These are phyloP conservation scores for Beauveria pseudobassiana DNA, from an alignment of 2,329 filamentous ascomycete genomes.

Conservation along the genomic window DNA sequence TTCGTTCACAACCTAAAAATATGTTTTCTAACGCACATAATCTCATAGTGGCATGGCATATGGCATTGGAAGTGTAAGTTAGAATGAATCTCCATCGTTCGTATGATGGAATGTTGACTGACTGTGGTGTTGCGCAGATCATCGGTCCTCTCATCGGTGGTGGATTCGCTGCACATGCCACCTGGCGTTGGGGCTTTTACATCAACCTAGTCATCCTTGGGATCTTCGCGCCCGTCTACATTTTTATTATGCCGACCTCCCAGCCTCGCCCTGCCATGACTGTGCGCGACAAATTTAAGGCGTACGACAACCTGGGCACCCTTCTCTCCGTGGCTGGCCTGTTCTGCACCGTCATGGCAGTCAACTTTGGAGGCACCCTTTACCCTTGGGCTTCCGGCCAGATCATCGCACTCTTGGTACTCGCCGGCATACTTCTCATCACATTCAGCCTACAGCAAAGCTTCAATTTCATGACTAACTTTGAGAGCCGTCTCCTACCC, in stretches of 20 bases:
- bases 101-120: no score
- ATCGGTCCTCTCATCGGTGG: conserved; percentile 41
- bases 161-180: conserved; percentile 29
- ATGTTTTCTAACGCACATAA: no score
- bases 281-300: conserved; percentile 18
- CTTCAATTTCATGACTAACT: conserved; percentile 17
- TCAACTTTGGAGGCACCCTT: conserved; percentile 36
- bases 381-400: conserved; percentile 35
- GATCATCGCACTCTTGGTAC: conserved; percentile 36
- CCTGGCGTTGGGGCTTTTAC: conserved; percentile 31
- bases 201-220: conserved; percentile 43
- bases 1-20: no score
- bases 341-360: conserved; percentile 35
- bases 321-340: conserved; percentile 33
- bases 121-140: conserved; percentile 13
- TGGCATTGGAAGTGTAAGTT: no score
- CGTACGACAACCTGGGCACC: conserved; percentile 34
- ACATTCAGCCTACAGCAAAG: conserved; percentile 27
- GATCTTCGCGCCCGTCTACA: conserved; percentile 11
- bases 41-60: no score
- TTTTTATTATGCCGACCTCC: conserved; percentile 20
- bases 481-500: conserved; percentile 35
- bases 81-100: no score
- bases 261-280: conserved; percentile 14
- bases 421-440: conserved; percentile 28